A percentile compares a stretch with the other conserved stretches of the same genome.
phyloP scores from a whole-genome alignment of 2,329 filamentous ascomycete species.

The Whalleya microplaca region DNA sequence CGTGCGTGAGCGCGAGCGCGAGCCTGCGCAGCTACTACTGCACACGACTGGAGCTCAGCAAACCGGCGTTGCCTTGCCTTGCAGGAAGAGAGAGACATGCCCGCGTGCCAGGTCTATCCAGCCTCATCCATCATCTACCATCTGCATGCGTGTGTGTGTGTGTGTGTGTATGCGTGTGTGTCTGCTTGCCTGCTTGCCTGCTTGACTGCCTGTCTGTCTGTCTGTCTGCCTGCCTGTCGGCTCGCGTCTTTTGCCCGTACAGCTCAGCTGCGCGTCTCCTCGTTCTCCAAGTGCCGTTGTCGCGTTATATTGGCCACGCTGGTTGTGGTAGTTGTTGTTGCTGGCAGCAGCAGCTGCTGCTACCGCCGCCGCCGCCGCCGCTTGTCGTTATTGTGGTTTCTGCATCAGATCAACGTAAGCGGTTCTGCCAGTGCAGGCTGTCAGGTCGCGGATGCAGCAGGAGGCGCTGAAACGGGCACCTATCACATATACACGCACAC shows the following conservation, averaged over 20 bases:
- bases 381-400: not conserved
- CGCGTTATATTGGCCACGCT: not conserved
- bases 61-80: conserved; percentile 14
- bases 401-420: not conserved
- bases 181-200: not conserved
- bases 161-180: too few relatives aligned
- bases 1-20: not conserved
- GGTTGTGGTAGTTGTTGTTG: too few relatives aligned
- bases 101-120: conserved; percentile 1
- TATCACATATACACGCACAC: conserved; percentile 21
- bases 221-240: not conserved
- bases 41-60: conserved; percentile 22
- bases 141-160: too few relatives aligned
- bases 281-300: not conserved
- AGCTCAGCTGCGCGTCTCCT: too few relatives aligned
- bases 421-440: not conserved
- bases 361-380: too few relatives aligned
- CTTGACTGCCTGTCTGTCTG: too few relatives aligned
- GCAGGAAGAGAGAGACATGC: not conserved
- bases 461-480: conserved; percentile 18
- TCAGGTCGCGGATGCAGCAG: conserved; percentile 19
- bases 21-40: conserved; percentile 6
- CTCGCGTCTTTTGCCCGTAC: conserved; percentile 2
- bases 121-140: conserved; percentile 5
- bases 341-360: too few relatives aligned